phyloP scores from a whole-genome alignment of 306 rosid genomes.

The Trichosanthes truncata region DNA sequence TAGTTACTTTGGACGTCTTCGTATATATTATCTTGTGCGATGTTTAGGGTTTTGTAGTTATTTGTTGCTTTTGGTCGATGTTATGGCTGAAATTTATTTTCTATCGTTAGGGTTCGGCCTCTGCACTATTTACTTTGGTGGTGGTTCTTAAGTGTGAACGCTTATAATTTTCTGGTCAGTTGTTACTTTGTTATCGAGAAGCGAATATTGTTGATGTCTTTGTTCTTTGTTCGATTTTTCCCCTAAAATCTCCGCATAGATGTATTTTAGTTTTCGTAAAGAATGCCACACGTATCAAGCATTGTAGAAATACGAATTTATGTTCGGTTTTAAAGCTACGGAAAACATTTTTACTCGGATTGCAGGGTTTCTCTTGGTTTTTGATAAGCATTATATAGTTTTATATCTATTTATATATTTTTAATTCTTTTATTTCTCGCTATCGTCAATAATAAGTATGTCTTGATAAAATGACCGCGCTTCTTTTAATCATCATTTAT shows the following conservation, averaged over 20 bases:
- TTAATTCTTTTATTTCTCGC: background rate
- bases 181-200: background rate
- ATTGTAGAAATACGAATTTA: background rate
- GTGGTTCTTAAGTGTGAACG: background rate
- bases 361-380: background rate
- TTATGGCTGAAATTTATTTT: background rate
- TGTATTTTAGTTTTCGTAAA: background rate
- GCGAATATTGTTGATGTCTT: background rate
- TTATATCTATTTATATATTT: background rate
- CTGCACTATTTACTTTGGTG: background rate
- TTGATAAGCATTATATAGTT: background rate
- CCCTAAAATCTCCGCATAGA: background rate
- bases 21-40: background rate
- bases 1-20: background rate
- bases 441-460: background rate
- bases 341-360: background rate
- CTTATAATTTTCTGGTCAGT: background rate
- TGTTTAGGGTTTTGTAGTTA: slow-evolving; percentile 5
- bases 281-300: background rate
- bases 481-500: background rate
- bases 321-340: background rate
- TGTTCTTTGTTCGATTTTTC: background rate
- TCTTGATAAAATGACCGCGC: background rate
- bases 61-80: background rate
- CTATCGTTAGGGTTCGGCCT: background rate